These are phyloP conservation scores for Colletotrichum lindemuthianum DNA, from an alignment of 2,329 filamentous ascomycete species.

Conservation along the genomic window DNA sequence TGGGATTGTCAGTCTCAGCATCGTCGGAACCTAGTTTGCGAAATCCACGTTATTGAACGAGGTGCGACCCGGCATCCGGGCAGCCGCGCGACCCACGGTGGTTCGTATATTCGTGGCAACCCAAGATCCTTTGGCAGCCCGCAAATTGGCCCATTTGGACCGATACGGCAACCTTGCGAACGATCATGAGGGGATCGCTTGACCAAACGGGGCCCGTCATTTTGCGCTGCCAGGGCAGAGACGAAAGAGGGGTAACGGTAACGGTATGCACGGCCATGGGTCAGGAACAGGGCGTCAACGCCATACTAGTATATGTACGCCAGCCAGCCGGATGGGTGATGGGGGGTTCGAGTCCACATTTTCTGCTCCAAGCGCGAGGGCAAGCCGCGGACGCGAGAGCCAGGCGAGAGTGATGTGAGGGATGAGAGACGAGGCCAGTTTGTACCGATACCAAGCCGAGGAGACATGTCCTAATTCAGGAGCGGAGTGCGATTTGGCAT, in stretches of 20 bases:
- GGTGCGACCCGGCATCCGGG: slow-evolving; percentile 10
- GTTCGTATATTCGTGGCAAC: slow-evolving; percentile 29
- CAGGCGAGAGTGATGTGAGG: no score
- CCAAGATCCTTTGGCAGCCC: slow-evolving; percentile 27
- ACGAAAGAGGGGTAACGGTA: slow-evolving; percentile 16
- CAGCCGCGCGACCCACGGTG: slow-evolving; percentile 23
- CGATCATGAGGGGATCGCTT: slow-evolving; percentile 32
- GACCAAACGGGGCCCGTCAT: slow-evolving; percentile 30
- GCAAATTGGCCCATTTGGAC: slow-evolving; percentile 18
- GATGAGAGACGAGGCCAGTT: no score
- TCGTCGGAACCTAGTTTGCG: slow-evolving; percentile 4
- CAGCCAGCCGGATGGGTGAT: slow-evolving; percentile 1
- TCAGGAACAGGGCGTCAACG: slow-evolving; percentile 22
- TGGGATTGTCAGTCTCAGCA: not conserved
- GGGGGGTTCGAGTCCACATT: no score
- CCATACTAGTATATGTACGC: not conserved
- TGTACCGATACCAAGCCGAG: no score
- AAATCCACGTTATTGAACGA: slow-evolving; percentile 21
- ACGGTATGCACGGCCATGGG: slow-evolving; percentile 11
- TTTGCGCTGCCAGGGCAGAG: slow-evolving; percentile 27
- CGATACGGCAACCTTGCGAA: slow-evolving; percentile 29
- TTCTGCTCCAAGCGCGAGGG: no score
- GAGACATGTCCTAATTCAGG: no score
- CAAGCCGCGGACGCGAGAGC: no score
- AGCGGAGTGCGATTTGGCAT: no score